A percentile compares a stretch with the other conserved stretches of the same genome.
These are phyloP conservation scores for Asterochloris sp. DNA, from an alignment of 139 green algal species.

Conservation along the genomic window DNA sequence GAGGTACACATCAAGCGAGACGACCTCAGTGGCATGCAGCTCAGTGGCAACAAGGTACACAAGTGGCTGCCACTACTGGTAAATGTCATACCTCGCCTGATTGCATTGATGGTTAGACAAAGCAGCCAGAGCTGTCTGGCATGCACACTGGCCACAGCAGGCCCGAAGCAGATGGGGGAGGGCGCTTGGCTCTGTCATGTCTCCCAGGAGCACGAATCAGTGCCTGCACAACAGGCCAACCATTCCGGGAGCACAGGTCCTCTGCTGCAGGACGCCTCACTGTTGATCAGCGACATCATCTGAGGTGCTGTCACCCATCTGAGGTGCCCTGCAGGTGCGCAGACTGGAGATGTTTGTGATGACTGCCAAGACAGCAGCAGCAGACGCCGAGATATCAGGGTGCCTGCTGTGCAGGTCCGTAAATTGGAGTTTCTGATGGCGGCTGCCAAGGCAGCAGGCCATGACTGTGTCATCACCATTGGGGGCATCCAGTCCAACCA, in stretches of 20 bases:
- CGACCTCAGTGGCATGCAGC: constrained; percentile 86
- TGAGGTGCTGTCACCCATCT: background rate
- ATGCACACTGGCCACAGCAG: background rate
- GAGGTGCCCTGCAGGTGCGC: no score
- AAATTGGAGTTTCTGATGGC: constrained; percentile 97
- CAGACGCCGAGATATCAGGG: background rate
- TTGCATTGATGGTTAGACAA: no score
- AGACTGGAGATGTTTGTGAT: background rate
- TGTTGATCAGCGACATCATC: background rate
- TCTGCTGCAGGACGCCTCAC: background rate
- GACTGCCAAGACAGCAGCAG: background rate
- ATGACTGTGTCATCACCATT: constrained; percentile 87
- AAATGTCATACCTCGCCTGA: no score
- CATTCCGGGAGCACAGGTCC: no score
- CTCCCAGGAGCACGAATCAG: no score
- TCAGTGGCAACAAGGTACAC: constrained; percentile 88
- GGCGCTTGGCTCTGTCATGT: no score
- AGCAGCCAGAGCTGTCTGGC: background rate
- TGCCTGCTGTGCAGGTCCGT: constrained; percentile 60
- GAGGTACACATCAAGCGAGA: constrained; percentile 90
- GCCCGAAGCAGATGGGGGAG: background rate
- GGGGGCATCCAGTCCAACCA: constrained; percentile 96
- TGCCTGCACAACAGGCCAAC: no score
- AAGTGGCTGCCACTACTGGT: background rate
- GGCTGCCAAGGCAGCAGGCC: constrained; percentile 53